phyloP scores from a whole-genome alignment of 108 stramenopile genomes.

The Hondaea fermentalgiana region DNA sequence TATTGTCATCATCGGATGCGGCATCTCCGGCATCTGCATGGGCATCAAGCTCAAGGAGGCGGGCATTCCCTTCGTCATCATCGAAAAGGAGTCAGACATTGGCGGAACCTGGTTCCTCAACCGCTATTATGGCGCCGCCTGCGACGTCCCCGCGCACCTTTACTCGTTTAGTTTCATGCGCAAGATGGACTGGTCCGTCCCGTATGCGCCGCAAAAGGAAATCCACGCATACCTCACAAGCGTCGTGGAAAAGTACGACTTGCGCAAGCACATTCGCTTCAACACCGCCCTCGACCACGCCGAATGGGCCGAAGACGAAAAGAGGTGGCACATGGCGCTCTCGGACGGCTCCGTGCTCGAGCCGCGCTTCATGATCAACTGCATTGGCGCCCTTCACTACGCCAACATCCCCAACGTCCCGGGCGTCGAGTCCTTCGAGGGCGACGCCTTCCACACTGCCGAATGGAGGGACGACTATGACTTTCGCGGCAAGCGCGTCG shows the following conservation, averaged over 20 bases:
- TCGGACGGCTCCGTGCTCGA: background rate
- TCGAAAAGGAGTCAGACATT: background rate
- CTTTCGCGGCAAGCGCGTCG: background rate
- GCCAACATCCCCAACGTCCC: background rate
- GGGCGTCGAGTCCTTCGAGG: background rate
- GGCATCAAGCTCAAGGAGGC: background rate
- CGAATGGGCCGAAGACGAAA: background rate
- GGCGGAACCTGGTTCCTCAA: conserved; percentile 7
- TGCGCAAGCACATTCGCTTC: background rate
- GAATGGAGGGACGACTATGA: background rate
- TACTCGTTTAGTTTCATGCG: background rate
- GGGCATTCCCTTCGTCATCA: background rate
- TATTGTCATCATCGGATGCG: conserved; percentile 3
- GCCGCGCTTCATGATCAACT: conserved; percentile 10
- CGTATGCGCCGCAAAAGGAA: conserved; percentile 2
- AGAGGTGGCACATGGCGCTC: background rate
- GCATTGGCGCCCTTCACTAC: background rate
- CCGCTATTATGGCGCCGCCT: background rate
- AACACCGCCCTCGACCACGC: background rate
- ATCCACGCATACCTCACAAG: background rate
- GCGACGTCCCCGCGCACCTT: background rate
- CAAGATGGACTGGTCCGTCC: conserved; percentile 12
- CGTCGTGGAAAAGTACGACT: background rate
- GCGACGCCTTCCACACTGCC: background rate
- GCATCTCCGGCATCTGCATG: conserved; percentile 18